Evolutionary conservation across 495 filamentous ascomycete species (phyloP).

Genomic region (Talaromyces liani): DNA sequence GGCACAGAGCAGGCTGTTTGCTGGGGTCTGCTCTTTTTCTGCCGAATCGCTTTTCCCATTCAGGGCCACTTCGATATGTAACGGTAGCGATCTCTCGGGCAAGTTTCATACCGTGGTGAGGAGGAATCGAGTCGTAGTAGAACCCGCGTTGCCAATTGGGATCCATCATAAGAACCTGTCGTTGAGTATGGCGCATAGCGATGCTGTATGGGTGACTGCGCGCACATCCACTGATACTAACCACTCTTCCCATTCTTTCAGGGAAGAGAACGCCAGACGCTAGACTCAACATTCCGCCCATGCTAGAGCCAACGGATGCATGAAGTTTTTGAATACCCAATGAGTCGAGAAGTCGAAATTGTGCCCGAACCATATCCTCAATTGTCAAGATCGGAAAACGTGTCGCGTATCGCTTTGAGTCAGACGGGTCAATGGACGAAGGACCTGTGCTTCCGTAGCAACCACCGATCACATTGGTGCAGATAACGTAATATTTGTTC

Average conservation of each 20-base stretch:
- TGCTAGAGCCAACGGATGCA: constrained; percentile 90
- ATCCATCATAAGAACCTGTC: constrained; percentile 98
- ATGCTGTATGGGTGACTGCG: constrained; percentile 97
- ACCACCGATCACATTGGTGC: constrained; percentile 93
- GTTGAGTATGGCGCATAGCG: constrained; percentile 97
- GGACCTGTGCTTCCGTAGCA: constrained; percentile 97
- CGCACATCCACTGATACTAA: constrained; percentile 89
- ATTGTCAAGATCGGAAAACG: constrained; percentile 95
- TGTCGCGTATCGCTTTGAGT: constrained; percentile 84
- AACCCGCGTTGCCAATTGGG: constrained; percentile 96
- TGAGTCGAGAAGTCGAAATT: constrained; percentile 81
- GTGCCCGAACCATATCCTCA: constrained; percentile 94
- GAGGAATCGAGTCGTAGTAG: constrained; percentile 85
- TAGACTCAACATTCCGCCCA: constrained; percentile 98
- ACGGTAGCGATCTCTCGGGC: constrained; percentile 96
- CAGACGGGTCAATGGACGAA: constrained; percentile 77
- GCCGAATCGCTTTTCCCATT: constrained; percentile 96
- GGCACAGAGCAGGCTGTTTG: constrained; percentile 84
- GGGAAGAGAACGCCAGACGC: constrained; percentile 85
- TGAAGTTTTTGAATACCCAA: constrained; percentile 76
- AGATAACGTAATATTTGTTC: constrained; percentile 84
- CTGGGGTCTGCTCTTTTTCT: constrained; percentile 78
- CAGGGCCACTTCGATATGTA: constrained; percentile 91
- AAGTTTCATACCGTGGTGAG: constrained; percentile 95
- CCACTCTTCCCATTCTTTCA: constrained; percentile 69